Conservation (phyloP, 2,329 filamentous ascomycete species). For the Endothia cerciana region DNA sequence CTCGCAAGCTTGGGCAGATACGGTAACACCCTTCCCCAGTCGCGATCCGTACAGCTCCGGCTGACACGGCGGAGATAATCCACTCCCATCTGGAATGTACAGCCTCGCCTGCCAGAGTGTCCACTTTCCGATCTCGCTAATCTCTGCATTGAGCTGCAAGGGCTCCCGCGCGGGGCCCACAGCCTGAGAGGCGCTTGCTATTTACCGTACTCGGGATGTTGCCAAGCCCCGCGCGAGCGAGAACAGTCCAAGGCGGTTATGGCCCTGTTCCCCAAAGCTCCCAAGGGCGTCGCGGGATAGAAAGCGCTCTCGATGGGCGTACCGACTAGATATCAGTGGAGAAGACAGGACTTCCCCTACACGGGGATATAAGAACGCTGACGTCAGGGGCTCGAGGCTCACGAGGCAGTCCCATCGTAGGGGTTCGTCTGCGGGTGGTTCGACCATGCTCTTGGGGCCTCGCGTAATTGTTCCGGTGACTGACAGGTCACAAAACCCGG, state of each 20-base stretch:
- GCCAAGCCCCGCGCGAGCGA: neutral
- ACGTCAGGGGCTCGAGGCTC: neutral
- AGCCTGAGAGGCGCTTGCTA: neutral
- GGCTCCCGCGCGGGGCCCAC: constrained; percentile 6
- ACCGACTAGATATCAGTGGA: neutral
- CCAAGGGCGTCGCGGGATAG: no score
- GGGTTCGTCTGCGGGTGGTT: neutral
- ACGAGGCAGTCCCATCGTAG: neutral
- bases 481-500: neutral
- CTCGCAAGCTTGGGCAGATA: neutral
- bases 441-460: neutral
- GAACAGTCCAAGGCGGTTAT: neutral
- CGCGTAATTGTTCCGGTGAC: neutral
- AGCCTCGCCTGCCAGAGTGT: neutral
- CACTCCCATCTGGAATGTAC: no score
- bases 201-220: neutral
- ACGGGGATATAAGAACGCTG: neutral
- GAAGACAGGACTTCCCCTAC: neutral
- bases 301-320: no score
- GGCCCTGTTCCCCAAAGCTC: neutral
- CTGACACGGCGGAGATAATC: no score
- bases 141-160: constrained; percentile 25
- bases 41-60: no score
- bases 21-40: no score
- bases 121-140: constrained; percentile 26